Evolutionary conservation across 352 stramenopile species (phyloP).

Genomic region (Pythium oligandrum): DNA sequence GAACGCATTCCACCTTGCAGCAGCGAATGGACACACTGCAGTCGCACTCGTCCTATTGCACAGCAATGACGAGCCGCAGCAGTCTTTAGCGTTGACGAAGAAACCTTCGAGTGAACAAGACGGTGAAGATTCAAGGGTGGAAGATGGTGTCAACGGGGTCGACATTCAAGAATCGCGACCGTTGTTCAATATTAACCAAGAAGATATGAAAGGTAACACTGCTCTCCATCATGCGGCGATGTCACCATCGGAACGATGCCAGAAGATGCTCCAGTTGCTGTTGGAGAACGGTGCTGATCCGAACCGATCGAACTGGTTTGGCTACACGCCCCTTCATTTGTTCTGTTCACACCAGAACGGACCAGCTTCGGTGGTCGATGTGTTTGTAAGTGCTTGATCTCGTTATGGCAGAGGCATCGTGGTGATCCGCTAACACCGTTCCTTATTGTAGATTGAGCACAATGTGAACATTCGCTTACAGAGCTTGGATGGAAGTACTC

Average conservation of each 20-base stretch:
- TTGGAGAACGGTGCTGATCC: constrained; percentile 77
- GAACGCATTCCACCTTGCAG: constrained; percentile 74
- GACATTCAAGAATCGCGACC: neutral
- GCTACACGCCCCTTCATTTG: constrained; percentile 81
- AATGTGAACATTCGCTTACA: constrained; percentile 72
- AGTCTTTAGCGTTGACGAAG: constrained; percentile 12
- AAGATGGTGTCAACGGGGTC: too few species aligned
- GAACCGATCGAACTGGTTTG: constrained; percentile 80
- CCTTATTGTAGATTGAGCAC: constrained; percentile 61
- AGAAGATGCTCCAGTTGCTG: constrained; percentile 79
- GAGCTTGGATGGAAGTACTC: constrained; percentile 81
- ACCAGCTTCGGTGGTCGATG: constrained; percentile 59
- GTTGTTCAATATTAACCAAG: constrained; percentile 70
- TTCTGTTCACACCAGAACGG: constrained; percentile 80
- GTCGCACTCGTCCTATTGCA: constrained; percentile 73
- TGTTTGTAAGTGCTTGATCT: constrained; percentile 58
- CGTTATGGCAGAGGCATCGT: neutral
- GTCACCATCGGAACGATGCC: constrained; percentile 69
- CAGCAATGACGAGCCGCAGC: constrained; percentile 37
- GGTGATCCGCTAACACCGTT: too few species aligned
- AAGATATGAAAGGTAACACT: constrained; percentile 82
- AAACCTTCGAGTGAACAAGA: constrained; percentile 5
- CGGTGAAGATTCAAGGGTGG: too few species aligned
- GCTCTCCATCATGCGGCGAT: constrained; percentile 81
- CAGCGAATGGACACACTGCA: constrained; percentile 70